Evolutionary conservation across 164 flowering plant genomes (phyloP), one percentile per base, ranked within the genome.

Genomic region (Saururus chinensis): DNA sequence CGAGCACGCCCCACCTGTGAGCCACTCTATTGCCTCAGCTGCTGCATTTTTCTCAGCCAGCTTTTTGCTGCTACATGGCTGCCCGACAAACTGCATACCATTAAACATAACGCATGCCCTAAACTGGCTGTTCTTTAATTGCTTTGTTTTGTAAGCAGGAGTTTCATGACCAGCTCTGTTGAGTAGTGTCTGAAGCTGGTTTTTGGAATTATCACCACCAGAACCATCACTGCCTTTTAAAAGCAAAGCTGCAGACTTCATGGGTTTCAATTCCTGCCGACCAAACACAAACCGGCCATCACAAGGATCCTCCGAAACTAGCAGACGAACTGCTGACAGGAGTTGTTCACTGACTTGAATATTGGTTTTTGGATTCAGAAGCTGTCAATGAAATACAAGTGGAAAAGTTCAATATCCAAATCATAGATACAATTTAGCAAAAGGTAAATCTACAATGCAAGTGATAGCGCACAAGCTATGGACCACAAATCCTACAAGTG

Each of bases 31-130:
- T 59, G 98, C 95, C 72, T 84, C 88, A 41, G 88, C 80, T 19
- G 96, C 98, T 12, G 98, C 98, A 72, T 82, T 87, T 62, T 87
- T 89, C 65, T 92, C 96, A 1, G 96, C 95, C 56, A 67, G 81
- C 70, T 92, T 92, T 79, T 92, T 89, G 80, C 76, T 87, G 75
- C 63, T 71, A 68, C 84, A 83, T 61, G 92, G 91, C 60, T 79
- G 80, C 12, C 98, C 98, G 70, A 71, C 76, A 41, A 89, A 75
- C 68, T 84, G 74, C 76, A 78, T 79, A n/a, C 93, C 95, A 62
- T 92, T 87, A 62, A 92, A 89, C 70, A 81, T 82, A 0, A 84
- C 91, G 20, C 77, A 74, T 23, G 87, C 67, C 59, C 68, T 70
- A 68, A 84, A 92, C 64, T 83, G 88, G 67, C 66, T 75, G 78